Conservation (phyloP, 164 flowering plant genomes). For the Annona squamosa region DNA sequence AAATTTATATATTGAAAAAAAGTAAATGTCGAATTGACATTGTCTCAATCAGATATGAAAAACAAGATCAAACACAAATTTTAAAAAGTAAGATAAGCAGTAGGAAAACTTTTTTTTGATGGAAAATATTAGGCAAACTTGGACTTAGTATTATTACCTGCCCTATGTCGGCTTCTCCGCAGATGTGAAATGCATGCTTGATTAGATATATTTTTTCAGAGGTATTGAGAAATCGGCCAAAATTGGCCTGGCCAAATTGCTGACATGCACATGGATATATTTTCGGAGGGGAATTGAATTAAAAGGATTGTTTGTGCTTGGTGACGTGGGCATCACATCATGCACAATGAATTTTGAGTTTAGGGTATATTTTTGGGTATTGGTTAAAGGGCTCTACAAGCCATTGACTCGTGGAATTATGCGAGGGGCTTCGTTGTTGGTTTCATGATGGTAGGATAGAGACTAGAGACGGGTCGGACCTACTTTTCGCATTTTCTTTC, state of each 20-base stretch:
- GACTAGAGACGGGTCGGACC: slow-evolving; percentile 17
- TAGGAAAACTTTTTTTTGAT: too few species aligned
- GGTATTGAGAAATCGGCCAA: background rate
- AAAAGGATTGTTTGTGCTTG: background rate
- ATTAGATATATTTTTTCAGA: background rate
- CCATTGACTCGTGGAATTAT: slow-evolving; percentile 7
- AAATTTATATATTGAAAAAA: too few species aligned
- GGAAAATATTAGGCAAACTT: too few species aligned
- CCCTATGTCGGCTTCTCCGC: background rate
- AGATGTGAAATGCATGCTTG: background rate
- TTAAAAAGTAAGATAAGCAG: too few species aligned
- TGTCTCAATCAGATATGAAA: too few species aligned
- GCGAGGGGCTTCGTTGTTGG: slow-evolving; percentile 6
- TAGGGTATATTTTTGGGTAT: background rate
- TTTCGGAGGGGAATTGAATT: background rate
- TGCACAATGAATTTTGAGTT: background rate
- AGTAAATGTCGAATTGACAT: too few species aligned
- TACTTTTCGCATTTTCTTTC: slow-evolving; percentile 15
- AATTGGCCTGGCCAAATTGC: background rate
- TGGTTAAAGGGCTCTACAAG: background rate
- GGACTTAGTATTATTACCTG: too few species aligned
- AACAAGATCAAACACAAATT: too few species aligned
- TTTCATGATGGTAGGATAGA: slow-evolving; percentile 13
- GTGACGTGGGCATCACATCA: slow-evolving; percentile 7
- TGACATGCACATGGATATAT: background rate